Percentiles rank a stretch among this genome's conserved stretches.
phyloP scores from a whole-genome alignment of 495 filamentous ascomycete genomes.

The Trichodelitschia bisporula region DNA sequence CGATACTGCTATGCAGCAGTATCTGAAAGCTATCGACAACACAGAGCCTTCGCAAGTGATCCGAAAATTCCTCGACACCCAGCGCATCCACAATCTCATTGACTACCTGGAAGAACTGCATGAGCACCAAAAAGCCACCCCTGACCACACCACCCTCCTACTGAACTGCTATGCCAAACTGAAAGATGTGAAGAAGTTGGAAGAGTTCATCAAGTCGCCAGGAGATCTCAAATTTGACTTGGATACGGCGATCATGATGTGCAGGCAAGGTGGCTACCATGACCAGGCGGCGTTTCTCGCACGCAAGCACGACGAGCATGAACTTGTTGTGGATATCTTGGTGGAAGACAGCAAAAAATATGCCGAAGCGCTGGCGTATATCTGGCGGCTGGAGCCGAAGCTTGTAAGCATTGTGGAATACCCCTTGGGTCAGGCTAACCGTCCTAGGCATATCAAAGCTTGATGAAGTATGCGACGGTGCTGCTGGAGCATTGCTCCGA shows the following conservation, averaged over 20 bases:
- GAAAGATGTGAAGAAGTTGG: slow-evolving; percentile 85
- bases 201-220: slow-evolving; percentile 87
- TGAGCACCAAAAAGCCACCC: slow-evolving; percentile 75
- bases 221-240: slow-evolving; percentile 91
- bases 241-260: slow-evolving; percentile 94
- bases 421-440: slow-evolving; percentile 9
- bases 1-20: slow-evolving; percentile 95
- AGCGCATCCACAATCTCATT: slow-evolving; percentile 89
- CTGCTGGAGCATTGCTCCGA: slow-evolving; percentile 62
- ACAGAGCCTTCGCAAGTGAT: slow-evolving; percentile 90
- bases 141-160: slow-evolving; percentile 87
- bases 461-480: slow-evolving; percentile 90
- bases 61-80: slow-evolving; percentile 85
- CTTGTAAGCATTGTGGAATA: slow-evolving; percentile 23
- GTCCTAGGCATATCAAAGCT: slow-evolving; percentile 50
- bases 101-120: slow-evolving; percentile 94
- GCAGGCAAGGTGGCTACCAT: slow-evolving; percentile 90
- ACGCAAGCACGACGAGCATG: slow-evolving; percentile 80
- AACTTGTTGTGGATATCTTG: slow-evolving; percentile 80
- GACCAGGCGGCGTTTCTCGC: slow-evolving; percentile 92
- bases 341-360: slow-evolving; percentile 88
- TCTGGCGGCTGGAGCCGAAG: slow-evolving; percentile 69
- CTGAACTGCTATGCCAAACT: slow-evolving; percentile 95
- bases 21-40: slow-evolving; percentile 83
- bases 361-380: slow-evolving; percentile 68